phyloP scores from a whole-genome alignment of 2,329 filamentous ascomycete genomes.

The Cladosporium velox region DNA sequence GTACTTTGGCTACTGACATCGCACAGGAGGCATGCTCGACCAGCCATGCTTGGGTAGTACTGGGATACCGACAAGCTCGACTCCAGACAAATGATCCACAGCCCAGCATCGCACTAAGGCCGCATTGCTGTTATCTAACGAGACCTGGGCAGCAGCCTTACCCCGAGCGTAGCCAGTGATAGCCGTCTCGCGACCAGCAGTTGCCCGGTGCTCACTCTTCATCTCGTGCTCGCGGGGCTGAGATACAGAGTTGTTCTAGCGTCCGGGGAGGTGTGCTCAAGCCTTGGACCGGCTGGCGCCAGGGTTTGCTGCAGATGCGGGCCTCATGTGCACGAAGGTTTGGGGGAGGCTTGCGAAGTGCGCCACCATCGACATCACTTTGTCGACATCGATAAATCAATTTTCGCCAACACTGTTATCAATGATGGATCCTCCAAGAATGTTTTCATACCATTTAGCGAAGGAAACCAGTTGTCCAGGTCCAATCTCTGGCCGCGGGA shows the following conservation, averaged over 20 bases:
- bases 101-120: neutral
- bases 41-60: neutral
- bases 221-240: neutral
- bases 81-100: slow-evolving; percentile 4
- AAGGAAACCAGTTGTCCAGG: neutral
- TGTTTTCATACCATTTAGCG: neutral
- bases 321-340: neutral
- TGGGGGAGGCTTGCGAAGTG: neutral
- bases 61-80: neutral
- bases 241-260: slow-evolving; percentile 1
- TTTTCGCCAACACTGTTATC: neutral
- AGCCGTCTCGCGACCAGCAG: slow-evolving; percentile 3
- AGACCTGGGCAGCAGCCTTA: slow-evolving; percentile 12
- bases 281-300: slow-evolving; percentile 4
- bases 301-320: slow-evolving; percentile 3
- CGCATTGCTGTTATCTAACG: slow-evolving; percentile 10
- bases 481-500: neutral
- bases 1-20: neutral
- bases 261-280: slow-evolving; percentile 6
- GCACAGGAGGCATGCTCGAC: neutral
- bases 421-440: neutral
- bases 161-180: slow-evolving; percentile 17
- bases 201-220: neutral
- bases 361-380: slow-evolving; percentile 6
- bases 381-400: neutral